phyloP scores from a whole-genome alignment of 208 protist species.

The Trypanosoma boissoni region DNA sequence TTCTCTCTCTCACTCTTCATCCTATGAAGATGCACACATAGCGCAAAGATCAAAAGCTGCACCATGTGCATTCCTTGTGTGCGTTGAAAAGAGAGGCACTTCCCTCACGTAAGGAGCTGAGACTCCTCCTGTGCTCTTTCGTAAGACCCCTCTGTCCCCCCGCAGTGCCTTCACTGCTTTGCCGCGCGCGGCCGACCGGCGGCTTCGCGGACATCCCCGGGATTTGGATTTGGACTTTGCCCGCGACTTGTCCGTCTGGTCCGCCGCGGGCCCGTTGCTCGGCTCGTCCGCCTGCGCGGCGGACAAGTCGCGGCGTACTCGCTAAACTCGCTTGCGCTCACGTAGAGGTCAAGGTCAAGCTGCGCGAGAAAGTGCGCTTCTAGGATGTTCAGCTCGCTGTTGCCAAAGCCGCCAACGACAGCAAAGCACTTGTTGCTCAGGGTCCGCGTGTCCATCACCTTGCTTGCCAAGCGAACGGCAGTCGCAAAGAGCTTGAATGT shows the following conservation, averaged over 20 bases:
- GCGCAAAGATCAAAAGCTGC: too few relatives aligned
- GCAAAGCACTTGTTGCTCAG: conserved; percentile 81
- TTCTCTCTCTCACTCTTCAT: too few relatives aligned
- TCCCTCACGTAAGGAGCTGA: too few relatives aligned
- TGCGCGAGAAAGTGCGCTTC: conserved; percentile 50
- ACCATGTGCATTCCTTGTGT: too few relatives aligned
- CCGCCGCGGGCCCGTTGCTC: conserved; percentile 7
- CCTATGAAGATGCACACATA: too few relatives aligned
- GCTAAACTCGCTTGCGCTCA: conserved; percentile 52
- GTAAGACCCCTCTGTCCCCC: too few relatives aligned
- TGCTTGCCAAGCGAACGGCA: conserved; percentile 55
- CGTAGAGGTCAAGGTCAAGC: conserved; percentile 62
- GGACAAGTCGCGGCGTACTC: conserved; percentile 45
- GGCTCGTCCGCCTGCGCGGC: too few relatives aligned
- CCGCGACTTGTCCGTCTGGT: conserved; percentile 1
- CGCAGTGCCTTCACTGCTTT: not conserved
- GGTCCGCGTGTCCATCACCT: conserved; percentile 72
- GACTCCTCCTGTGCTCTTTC: too few relatives aligned
- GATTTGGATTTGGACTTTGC: too few relatives aligned
- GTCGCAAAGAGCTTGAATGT: conserved; percentile 63
- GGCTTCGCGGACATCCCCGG: not conserved
- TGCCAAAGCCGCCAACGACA: conserved; percentile 48
- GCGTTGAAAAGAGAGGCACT: too few relatives aligned
- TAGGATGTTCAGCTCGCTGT: conserved; percentile 62
- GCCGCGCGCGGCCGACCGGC: not conserved